Percentiles rank a stretch among this genome's conserved stretches.
These are phyloP conservation scores for Chlorella variabilis DNA, from an alignment of 163 green algal species.

Conservation along the genomic window DNA sequence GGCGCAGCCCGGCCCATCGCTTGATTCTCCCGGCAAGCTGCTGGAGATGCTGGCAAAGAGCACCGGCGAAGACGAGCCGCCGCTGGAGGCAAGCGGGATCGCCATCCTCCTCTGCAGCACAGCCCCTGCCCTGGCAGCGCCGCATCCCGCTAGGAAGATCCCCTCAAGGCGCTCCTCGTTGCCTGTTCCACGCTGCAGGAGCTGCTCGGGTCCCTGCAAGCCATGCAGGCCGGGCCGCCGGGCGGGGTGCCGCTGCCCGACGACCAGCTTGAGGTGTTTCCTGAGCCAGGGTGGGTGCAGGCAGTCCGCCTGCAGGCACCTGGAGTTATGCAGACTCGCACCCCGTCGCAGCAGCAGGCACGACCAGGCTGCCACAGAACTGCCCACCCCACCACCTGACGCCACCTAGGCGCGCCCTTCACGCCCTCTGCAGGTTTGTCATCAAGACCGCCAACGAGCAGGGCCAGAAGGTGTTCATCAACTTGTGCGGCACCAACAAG, in stretches of 20 bases:
- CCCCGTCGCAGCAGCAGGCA: too few species aligned
- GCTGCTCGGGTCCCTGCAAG: slow-evolving; percentile 8
- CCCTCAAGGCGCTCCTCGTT: too few species aligned
- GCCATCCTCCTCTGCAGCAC: too few species aligned
- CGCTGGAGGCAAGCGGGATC: slow-evolving; percentile 1
- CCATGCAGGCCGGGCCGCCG: not conserved
- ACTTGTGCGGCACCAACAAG: slow-evolving; percentile 51
- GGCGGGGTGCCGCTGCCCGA: not conserved
- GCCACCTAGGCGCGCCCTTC: too few species aligned
- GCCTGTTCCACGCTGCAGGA: too few species aligned
- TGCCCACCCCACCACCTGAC: too few species aligned
- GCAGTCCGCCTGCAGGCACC: not conserved
- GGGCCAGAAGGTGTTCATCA: slow-evolving; percentile 62
- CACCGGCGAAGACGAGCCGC: not conserved
- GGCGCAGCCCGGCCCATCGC: not conserved
- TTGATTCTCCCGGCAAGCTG: not conserved
- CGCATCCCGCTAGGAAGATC: too few species aligned
- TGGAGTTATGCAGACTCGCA: not conserved
- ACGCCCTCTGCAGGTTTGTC: slow-evolving; percentile 51
- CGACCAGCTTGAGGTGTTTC: slow-evolving; percentile 29
- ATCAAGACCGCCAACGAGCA: slow-evolving; percentile 58
- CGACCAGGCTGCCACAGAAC: too few species aligned
- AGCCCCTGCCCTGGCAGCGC: not conserved
- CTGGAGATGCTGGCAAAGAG: not conserved
- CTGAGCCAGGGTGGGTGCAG: slow-evolving; percentile 28